phyloP scores from a whole-genome alignment of 441 rosid genomes.

The Geranium incanum region DNA sequence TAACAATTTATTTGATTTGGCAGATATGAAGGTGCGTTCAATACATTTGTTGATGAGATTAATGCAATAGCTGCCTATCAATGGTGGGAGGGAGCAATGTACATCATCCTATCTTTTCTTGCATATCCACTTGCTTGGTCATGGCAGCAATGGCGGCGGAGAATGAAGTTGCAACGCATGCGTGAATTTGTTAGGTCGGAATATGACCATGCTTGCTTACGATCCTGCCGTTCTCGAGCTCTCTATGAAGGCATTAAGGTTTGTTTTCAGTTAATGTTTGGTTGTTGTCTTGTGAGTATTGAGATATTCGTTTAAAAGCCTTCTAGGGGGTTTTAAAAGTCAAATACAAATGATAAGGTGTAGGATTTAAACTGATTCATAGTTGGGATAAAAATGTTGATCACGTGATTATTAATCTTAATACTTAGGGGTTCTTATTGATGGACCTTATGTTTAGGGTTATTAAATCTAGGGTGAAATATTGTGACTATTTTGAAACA shows the following conservation, averaged over 20 bases:
- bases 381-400: background rate
- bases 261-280: constrained; percentile 16
- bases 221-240: constrained; percentile 98
- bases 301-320: background rate
- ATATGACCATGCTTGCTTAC: constrained; percentile 97
- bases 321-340: background rate
- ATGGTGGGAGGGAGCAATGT: constrained; percentile 99
- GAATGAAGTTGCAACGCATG: constrained; percentile 74
- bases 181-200: constrained; percentile 99
- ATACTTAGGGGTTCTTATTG: background rate
- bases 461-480: background rate
- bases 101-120: constrained; percentile 72
- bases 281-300: background rate
- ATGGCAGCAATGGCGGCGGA: constrained; percentile 98
- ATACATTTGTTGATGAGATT: constrained; percentile 90
- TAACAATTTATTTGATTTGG: constrained; percentile 24
- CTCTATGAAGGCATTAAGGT: constrained; percentile 99
- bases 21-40: constrained; percentile 95
- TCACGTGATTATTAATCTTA: background rate
- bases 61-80: constrained; percentile 93
- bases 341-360: background rate
- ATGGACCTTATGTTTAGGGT: background rate
- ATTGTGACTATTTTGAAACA: background rate
- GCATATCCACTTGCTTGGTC: constrained; percentile 95
- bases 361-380: background rate